Base-by-base conservation (phyloP, 2,329 filamentous ascomycete species). In the Botryotinia narcissicola region DNA sequence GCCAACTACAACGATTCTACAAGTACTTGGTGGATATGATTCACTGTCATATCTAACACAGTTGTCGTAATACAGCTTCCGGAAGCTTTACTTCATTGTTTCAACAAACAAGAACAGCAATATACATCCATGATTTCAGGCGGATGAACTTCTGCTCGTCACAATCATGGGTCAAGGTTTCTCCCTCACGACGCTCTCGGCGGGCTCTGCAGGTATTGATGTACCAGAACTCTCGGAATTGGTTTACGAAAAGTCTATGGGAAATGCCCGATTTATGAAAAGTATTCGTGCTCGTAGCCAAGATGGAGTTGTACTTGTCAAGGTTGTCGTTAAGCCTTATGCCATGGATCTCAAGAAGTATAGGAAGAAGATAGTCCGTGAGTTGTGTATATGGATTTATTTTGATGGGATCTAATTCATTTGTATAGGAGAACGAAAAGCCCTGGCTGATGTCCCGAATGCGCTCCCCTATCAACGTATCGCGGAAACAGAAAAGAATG, bases 261-360 rank as follows among this genome's bases (percentile, higher is more conserved):
- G 95, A 66, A 94, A 92, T 77, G 94, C 94, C 37, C 91, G 96
- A 54, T 98, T 99, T 80, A 96, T 99, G 91, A 98, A 98, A 83
- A 96, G 93, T 76, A 95, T 98, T 76, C 90, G 95, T 77, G 96
- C 95, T 37, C 89, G 94, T 68, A 93, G 97, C 81, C 92, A 92
- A 79, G 93, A 97, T 85, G 95, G 96, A 72, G 87, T 98, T 59
- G 95, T 97, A 29, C 91, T 98, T 73, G 94, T 97, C 81, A 98
- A 98, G 84, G 92, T 97, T 44, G 92, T 97, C 73, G 93, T 97
- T 82, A 99, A 99, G 83, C 94, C 95, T 4, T 97, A 94, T 81
- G 87, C 92, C 40, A 92, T 97, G 84, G 89, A 93, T 75, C 87
- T 98, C 76, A 91, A 92, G 76, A 85, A 90, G 76, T 97, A 97